Evolutionary conservation across 257 asterid genomes (phyloP).

Genomic region (Lycium ferocissimum): DNA sequence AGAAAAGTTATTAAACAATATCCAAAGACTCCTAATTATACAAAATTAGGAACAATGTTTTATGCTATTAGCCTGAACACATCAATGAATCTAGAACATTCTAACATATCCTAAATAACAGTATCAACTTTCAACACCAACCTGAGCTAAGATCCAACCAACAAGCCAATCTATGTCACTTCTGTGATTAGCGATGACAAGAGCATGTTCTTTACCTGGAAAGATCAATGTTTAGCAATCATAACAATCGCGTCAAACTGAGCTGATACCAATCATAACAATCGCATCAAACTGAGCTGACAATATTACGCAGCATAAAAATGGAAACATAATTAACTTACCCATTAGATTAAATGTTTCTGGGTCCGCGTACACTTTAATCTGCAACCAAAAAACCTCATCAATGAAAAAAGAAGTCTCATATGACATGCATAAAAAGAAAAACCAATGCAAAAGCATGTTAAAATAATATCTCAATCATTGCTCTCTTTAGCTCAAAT

Average conservation of each 20-base stretch:
- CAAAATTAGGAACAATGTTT: background rate
- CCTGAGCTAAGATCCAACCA: conserved; percentile 99
- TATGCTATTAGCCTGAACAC: conserved; percentile 11
- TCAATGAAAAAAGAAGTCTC: conserved; percentile 24
- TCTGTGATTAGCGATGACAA: conserved; percentile 76
- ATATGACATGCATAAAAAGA: conserved; percentile 17
- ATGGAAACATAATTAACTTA: conserved; percentile 40
- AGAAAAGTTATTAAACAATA: background rate
- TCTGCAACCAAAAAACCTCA: conserved; percentile 56
- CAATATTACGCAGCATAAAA: background rate
- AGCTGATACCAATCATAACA: conserved; percentile 15
- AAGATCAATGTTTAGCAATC: conserved; percentile 31
- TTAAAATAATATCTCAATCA: conserved; percentile 14
- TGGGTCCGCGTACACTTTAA: conserved; percentile 68
- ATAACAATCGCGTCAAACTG: background rate
- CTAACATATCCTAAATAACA: background rate
- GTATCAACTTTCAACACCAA: conserved; percentile 35
- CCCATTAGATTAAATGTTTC: conserved; percentile 78
- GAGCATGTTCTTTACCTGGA: conserved; percentile 95
- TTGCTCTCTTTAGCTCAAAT: conserved; percentile 7
- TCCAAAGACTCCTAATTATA: background rate
- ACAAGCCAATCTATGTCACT: conserved; percentile 99
- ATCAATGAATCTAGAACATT: conserved; percentile 11
- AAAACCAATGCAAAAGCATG: background rate
- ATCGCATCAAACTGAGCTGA: background rate